phyloP scores from a whole-genome alignment of 495 filamentous ascomycete species.

The Hyaloscypha finlandica region DNA sequence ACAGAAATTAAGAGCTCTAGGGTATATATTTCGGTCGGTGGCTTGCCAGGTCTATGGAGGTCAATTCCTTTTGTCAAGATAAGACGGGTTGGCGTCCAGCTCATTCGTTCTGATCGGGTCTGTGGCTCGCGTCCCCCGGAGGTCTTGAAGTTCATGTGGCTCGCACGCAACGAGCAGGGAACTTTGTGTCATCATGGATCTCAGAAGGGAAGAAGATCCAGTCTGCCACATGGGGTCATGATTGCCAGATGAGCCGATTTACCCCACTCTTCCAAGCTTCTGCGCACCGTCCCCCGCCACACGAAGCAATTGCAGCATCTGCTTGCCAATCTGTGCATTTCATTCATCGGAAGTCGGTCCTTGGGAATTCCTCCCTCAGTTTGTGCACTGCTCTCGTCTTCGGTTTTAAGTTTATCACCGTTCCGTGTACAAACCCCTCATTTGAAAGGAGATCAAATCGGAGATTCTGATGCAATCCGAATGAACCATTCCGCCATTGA shows the following conservation, averaged over 20 bases:
- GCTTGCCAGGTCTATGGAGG: background rate
- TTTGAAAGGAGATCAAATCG: background rate
- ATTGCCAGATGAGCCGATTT: background rate
- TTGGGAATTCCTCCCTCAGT: background rate
- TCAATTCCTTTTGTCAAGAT: background rate
- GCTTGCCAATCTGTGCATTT: background rate
- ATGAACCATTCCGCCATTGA: background rate
- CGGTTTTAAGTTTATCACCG: background rate
- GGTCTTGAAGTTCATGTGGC: background rate
- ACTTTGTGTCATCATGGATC: slow-evolving; percentile 6
- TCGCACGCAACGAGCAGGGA: slow-evolving; percentile 11
- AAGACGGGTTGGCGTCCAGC: background rate
- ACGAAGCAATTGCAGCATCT: background rate
- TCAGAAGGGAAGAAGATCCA: background rate
- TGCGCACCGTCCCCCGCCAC: background rate
- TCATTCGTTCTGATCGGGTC: background rate
- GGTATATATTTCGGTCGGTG: background rate
- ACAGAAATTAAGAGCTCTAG: background rate
- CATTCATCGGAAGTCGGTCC: background rate
- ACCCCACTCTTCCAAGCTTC: background rate
- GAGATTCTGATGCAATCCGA: background rate
- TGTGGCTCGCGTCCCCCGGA: background rate
- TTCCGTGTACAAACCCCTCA: background rate
- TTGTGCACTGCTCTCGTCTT: background rate
- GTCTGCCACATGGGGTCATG: background rate